Conservation (phyloP, 345 rosid species). For the Dipteronia sinensis region DNA sequence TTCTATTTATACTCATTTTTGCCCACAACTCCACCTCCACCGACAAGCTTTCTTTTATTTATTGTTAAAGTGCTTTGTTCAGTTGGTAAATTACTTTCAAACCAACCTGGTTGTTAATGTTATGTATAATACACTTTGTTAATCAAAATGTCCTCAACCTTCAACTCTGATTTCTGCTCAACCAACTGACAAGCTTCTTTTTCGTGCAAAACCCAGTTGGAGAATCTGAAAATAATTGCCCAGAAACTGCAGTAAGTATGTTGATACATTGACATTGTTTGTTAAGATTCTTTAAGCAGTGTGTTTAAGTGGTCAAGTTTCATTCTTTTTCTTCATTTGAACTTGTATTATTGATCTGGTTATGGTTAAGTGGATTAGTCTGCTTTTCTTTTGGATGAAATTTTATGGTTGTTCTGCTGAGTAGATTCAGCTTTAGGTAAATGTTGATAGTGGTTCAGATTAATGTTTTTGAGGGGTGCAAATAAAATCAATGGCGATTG, state of each 20-base stretch:
- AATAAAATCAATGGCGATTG: slow-evolving; percentile 24
- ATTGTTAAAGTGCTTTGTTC: too few species aligned
- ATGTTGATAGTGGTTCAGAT: neutral
- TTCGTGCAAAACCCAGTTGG: slow-evolving; percentile 9
- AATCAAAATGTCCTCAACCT: too few species aligned
- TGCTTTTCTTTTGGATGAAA: neutral
- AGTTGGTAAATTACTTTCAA: too few species aligned
- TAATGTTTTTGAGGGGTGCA: neutral
- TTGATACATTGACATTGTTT: slow-evolving; percentile 1
- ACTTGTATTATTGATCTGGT: slow-evolving; percentile 8
- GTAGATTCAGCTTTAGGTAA: neutral
- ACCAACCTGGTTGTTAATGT: too few species aligned
- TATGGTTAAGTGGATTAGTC: neutral
- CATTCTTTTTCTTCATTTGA: neutral
- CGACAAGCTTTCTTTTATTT: too few species aligned
- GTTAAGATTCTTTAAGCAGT: neutral
- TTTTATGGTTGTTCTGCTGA: neutral
- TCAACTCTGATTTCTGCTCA: neutral
- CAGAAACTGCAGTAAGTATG: slow-evolving; percentile 1
- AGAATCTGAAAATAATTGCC: slow-evolving; percentile 13
- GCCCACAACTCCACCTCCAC: too few species aligned
- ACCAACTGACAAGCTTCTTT: slow-evolving; percentile 9
- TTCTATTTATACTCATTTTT: too few species aligned
- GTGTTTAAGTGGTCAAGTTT: neutral
- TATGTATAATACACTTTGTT: too few species aligned